phyloP scores from a whole-genome alignment of 2,329 filamentous ascomycete genomes.

The Teratosphaeria viscida region DNA sequence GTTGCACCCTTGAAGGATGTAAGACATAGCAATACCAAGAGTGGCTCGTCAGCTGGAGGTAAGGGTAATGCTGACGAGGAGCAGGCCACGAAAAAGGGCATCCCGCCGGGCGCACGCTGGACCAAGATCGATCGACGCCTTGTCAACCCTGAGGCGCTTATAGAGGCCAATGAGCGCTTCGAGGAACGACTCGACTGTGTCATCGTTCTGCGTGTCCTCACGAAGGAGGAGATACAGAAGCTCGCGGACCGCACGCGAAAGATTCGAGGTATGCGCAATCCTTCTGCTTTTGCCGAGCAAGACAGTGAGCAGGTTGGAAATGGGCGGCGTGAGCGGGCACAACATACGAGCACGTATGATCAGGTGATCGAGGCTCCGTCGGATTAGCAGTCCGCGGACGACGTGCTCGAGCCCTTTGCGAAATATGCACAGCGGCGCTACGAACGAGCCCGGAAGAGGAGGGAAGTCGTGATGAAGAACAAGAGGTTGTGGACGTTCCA shows the following conservation, averaged over 20 bases:
- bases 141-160: conserved; percentile 80
- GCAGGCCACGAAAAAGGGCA: conserved; percentile 27
- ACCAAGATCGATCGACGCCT: conserved; percentile 83
- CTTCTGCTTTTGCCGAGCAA: not conserved
- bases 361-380: not conserved
- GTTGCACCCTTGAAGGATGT: conserved; percentile 84
- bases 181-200: conserved; percentile 90
- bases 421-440: not conserved
- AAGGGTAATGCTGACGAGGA: conserved; percentile 3
- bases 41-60: not conserved
- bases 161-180: conserved; percentile 78
- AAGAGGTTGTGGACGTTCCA: conserved; percentile 1
- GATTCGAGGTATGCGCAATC: conserved; percentile 47
- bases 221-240: conserved; percentile 78
- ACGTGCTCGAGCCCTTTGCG: not conserved
- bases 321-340: not conserved
- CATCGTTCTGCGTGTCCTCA: conserved; percentile 79
- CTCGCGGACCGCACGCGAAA: conserved; percentile 74
- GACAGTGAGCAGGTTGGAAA: not conserved
- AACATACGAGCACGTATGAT: not conserved
- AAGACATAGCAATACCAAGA: conserved; percentile 7
- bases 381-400: conserved; percentile 3
- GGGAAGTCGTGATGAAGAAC: not conserved
- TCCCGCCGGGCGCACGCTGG: conserved; percentile 65
- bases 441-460: not conserved